Percentiles rank a stretch among this genome's conserved stretches.
phyloP scores from a whole-genome alignment of 2,329 filamentous ascomycete genomes.

The Monosporascus sp. region DNA sequence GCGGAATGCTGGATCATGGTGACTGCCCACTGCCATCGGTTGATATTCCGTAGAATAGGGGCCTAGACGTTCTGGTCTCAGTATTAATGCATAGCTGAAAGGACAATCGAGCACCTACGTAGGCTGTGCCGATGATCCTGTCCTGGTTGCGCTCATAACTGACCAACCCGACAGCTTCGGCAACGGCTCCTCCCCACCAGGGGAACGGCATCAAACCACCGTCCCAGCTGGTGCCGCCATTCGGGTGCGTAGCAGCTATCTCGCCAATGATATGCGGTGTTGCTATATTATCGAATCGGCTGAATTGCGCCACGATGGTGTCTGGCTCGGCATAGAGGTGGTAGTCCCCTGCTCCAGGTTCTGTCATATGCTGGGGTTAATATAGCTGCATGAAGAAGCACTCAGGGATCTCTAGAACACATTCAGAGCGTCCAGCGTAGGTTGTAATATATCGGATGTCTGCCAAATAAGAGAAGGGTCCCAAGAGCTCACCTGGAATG shows the following conservation, averaged over 20 bases:
- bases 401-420: no score
- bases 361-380: not conserved
- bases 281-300: slow-evolving; percentile 45
- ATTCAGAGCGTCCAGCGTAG: no score
- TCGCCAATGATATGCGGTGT: slow-evolving; percentile 34
- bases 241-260: slow-evolving; percentile 45
- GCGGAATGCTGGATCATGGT: slow-evolving; percentile 45
- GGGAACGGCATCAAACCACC: slow-evolving; percentile 41
- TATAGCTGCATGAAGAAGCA: not conserved
- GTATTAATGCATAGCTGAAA: no score
- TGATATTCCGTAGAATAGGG: slow-evolving; percentile 42
- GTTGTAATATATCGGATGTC: no score
- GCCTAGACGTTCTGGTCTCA: slow-evolving; percentile 20
- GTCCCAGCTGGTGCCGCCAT: slow-evolving; percentile 43
- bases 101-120: slow-evolving; percentile 24
- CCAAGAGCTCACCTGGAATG: slow-evolving; percentile 28
- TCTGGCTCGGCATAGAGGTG: slow-evolving; percentile 48
- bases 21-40: slow-evolving; percentile 46
- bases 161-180: slow-evolving; percentile 60
- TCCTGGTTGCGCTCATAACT: slow-evolving; percentile 61
- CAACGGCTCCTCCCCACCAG: slow-evolving; percentile 56
- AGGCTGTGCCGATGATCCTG: slow-evolving; percentile 47
- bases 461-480: not conserved
- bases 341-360: slow-evolving; percentile 40
- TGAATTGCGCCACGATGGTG: slow-evolving; percentile 42